A percentile compares a stretch with the other conserved stretches of the same genome.
Conservation (phyloP, 345 rosid genomes). For the Salix caprea region DNA sequence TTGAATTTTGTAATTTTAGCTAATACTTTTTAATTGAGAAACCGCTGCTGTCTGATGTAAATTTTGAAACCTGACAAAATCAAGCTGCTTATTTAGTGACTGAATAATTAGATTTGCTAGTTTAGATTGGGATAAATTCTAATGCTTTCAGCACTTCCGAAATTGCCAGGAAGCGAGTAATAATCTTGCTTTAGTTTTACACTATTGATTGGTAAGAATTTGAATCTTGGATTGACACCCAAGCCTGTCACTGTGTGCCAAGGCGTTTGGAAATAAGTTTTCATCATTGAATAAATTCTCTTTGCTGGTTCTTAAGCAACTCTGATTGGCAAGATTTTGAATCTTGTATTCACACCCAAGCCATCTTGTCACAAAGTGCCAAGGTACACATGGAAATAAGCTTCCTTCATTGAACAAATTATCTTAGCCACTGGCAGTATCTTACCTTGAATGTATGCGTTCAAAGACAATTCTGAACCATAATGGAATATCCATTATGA, state of each 20-base stretch:
- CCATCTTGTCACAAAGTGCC: no score
- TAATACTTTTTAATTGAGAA: not conserved
- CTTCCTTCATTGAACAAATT: no score
- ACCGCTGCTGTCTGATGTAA: not conserved
- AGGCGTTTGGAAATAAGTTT: no score
- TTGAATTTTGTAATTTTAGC: not conserved
- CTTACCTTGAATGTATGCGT: not conserved
- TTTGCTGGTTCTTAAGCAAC: no score
- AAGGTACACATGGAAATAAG: not conserved
- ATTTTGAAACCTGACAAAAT: not conserved
- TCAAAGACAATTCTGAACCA: not conserved
- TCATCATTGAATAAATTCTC: no score
- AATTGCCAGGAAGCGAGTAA: not conserved
- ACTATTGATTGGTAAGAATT: not conserved
- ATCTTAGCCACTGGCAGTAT: no score
- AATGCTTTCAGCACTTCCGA: not conserved
- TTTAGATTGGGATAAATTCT: not conserved
- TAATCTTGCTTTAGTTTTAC: not conserved
- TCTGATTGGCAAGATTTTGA: no score
- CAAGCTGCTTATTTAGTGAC: not conserved
- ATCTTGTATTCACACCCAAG: no score
- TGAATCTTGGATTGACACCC: not conserved
- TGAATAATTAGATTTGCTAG: not conserved
- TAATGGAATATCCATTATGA: not conserved
- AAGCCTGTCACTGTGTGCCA: no score